Evolutionary conservation across 495 filamentous ascomycete species (phyloP).

Genomic region (Xylaria bambusicola): DNA sequence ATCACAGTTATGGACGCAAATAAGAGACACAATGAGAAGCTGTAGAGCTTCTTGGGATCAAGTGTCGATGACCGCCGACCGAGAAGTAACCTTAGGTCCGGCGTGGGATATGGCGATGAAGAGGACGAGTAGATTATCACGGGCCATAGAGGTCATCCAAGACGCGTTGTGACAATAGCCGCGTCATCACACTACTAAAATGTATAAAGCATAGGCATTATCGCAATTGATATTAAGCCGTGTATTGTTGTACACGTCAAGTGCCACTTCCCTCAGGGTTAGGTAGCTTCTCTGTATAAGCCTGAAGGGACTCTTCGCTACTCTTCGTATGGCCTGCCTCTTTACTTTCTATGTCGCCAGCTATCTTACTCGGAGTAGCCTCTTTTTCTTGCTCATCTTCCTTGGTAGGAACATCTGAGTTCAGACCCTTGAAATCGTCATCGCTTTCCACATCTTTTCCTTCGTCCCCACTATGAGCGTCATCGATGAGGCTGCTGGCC

Average conservation of each 20-base stretch:
- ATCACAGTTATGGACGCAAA: slow-evolving; percentile 13
- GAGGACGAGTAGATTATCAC: background rate
- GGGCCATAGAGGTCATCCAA: slow-evolving; percentile 6
- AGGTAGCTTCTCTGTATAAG: slow-evolving; percentile 29
- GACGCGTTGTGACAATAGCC: background rate
- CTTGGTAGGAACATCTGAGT: slow-evolving; percentile 5
- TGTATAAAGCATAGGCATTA: too few relatives aligned
- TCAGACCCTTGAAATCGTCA: slow-evolving; percentile 9
- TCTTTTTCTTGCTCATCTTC: too few relatives aligned
- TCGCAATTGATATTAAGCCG: background rate
- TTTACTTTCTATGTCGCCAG: background rate
- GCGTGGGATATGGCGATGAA: slow-evolving; percentile 8
- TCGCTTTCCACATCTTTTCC: slow-evolving; percentile 18
- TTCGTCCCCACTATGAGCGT: slow-evolving; percentile 20
- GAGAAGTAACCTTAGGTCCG: background rate
- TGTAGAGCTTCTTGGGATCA: too few relatives aligned
- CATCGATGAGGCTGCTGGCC: slow-evolving; percentile 51
- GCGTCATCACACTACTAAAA: too few relatives aligned
- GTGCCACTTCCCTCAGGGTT: slow-evolving; percentile 23
- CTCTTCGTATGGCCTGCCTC: slow-evolving; percentile 6
- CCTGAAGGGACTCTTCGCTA: slow-evolving; percentile 16
- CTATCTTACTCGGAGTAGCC: too few relatives aligned
- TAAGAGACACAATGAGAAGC: background rate
- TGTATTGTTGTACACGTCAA: background rate
- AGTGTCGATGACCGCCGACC: background rate